These are phyloP conservation scores for Urtica urens DNA, from an alignment of 306 rosid genomes.

Conservation along the genomic window DNA sequence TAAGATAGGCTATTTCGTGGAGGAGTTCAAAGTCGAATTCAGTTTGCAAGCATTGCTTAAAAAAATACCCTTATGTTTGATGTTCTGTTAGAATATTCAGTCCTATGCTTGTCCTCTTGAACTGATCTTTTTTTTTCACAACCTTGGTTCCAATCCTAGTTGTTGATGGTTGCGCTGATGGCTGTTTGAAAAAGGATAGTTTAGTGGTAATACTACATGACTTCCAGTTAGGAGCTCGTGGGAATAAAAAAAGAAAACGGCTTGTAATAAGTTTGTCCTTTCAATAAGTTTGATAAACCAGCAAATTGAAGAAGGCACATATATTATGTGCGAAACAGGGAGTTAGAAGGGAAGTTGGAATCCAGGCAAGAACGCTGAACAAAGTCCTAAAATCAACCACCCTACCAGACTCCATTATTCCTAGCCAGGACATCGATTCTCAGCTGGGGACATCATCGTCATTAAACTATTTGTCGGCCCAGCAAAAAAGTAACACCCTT, in stretches of 20 bases:
- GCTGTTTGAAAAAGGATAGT: no score
- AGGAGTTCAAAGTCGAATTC: no score
- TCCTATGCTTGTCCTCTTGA: no score
- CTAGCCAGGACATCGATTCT: slow-evolving; percentile 31
- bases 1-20: no score
- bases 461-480: slow-evolving; percentile 26
- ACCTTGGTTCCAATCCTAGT: no score
- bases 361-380: slow-evolving; percentile 61
- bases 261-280: not conserved
- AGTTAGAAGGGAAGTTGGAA: slow-evolving; percentile 92
- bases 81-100: no score
- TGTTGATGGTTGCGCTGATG: no score
- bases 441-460: slow-evolving; percentile 29
- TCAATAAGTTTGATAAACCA: not conserved
- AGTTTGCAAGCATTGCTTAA: no score
- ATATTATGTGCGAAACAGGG: slow-evolving; percentile 41
- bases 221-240: no score
- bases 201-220: no score
- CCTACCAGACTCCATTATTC: slow-evolving; percentile 16
- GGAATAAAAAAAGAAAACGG: not conserved
- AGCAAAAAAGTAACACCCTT: slow-evolving; percentile 23
- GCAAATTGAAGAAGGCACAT: not conserved
- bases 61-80: no score
- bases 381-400: slow-evolving; percentile 21
- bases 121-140: no score